Evolutionary conservation across 139 green algal genomes (phyloP).

Genomic region (Trebouxia sp.): DNA sequence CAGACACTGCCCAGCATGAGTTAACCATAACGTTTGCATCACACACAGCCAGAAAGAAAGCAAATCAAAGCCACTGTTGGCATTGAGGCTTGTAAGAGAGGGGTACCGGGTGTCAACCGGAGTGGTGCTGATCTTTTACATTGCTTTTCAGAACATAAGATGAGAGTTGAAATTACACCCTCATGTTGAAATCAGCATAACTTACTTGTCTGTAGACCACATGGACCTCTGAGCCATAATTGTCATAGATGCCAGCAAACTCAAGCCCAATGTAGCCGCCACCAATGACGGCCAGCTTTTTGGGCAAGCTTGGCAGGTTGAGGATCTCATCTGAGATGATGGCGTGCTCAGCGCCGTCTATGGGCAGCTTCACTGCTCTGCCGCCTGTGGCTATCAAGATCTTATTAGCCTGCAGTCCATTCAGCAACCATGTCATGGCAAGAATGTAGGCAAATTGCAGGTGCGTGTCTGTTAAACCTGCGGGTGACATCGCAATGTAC

Average conservation of each 20-base stretch:
- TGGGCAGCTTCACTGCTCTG: constrained; percentile 64
- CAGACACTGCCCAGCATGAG: too few species aligned
- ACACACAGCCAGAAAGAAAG: too few species aligned
- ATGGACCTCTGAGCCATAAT: constrained; percentile 87
- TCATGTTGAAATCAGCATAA: constrained; percentile 14
- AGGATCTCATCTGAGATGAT: constrained; percentile 89
- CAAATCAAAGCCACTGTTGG: too few species aligned
- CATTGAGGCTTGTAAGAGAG: too few species aligned
- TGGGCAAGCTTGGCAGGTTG: constrained; percentile 58
- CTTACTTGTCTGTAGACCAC: constrained; percentile 72
- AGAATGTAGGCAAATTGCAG: not conserved
- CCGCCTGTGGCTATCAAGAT: constrained; percentile 96
- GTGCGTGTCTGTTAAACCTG: too few species aligned
- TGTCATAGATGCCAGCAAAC: constrained; percentile 94
- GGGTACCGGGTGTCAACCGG: too few species aligned
- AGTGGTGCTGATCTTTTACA: too few species aligned
- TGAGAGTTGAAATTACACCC: not conserved
- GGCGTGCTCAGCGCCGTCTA: constrained; percentile 85
- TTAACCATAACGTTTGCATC: too few species aligned
- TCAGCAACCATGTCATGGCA: not conserved
- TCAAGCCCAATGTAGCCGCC: constrained; percentile 97
- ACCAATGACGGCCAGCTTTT: constrained; percentile 83
- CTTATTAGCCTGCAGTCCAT: constrained; percentile 50
- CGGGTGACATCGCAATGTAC: too few species aligned
- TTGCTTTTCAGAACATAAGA: too few species aligned